phyloP scores from a whole-genome alignment of 768 basidiomycete species.

The Amanita polypyramis region DNA sequence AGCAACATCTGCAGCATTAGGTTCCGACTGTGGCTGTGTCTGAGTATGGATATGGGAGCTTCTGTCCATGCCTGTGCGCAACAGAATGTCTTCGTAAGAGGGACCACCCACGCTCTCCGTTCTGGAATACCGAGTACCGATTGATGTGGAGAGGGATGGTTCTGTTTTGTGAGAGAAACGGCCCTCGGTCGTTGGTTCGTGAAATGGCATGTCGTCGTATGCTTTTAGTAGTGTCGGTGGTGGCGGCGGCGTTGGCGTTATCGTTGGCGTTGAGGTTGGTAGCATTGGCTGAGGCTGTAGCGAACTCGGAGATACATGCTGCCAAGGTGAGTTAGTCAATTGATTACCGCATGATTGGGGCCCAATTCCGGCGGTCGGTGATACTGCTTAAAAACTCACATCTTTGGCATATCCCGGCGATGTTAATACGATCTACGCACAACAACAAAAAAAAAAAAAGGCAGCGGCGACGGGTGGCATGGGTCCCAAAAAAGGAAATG shows the following conservation, averaged over 20 bases:
- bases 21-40: background rate
- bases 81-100: constrained; percentile 28
- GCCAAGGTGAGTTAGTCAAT: background rate
- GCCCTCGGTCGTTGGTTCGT: background rate
- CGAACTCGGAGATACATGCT: background rate
- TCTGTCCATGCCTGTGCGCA: background rate
- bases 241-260: background rate
- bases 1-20: too few relatives aligned
- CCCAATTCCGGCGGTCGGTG: background rate
- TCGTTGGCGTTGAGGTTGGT: background rate
- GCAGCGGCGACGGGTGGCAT: too few relatives aligned
- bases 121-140: constrained; percentile 9
- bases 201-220: background rate
- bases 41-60: background rate
- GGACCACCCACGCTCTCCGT: constrained; percentile 28
- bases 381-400: constrained; percentile 30
- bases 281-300: background rate
- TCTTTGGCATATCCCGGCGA: constrained; percentile 61
- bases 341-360: constrained; percentile 6
- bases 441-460: too few relatives aligned
- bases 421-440: constrained; percentile 60
- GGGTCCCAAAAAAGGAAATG: background rate
- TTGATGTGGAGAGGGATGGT: constrained; percentile 6
- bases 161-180: constrained; percentile 1
- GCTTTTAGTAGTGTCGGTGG: background rate